A percentile compares a stretch with the other conserved stretches of the same genome.
These are phyloP conservation scores for Fusarium tricinctum DNA, from an alignment of 2,329 filamentous ascomycete genomes.

Conservation along the genomic window DNA sequence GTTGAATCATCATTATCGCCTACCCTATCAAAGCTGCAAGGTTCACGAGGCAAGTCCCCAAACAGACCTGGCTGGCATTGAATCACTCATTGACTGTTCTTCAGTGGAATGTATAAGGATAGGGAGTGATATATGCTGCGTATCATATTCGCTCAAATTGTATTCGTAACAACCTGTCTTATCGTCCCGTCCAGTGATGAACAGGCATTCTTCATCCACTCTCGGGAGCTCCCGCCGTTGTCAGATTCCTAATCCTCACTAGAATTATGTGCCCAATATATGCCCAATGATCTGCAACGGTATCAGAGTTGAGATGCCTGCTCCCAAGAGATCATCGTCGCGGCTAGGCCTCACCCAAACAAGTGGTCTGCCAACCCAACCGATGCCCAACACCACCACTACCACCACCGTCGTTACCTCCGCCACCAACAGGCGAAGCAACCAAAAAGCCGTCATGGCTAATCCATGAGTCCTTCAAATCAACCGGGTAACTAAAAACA, in stretches of 20 bases:
- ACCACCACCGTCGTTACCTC: constrained; percentile 37
- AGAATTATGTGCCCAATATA: constrained; percentile 7
- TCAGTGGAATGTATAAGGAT: neutral
- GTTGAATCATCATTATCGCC: neutral
- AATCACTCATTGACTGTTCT: neutral
- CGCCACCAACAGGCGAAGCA: constrained; percentile 32
- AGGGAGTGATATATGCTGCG: neutral
- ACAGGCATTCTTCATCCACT: constrained; percentile 3
- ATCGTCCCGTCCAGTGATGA: constrained; percentile 6
- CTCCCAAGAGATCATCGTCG: constrained; percentile 28
- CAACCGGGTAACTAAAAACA: constrained; percentile 22
- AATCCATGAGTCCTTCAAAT: constrained; percentile 27
- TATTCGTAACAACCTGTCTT: constrained; percentile 17
- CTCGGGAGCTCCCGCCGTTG: constrained; percentile 2
- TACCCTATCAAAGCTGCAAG: constrained; percentile 16
- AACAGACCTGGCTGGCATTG: neutral
- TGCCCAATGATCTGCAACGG: constrained; percentile 16
- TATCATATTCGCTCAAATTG: constrained; percentile 14
- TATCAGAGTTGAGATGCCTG: constrained; percentile 18
- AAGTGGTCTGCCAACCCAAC: constrained; percentile 31
- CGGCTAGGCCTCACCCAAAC: constrained; percentile 14
- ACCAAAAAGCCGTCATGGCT: constrained; percentile 9
- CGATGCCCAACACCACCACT: constrained; percentile 44
- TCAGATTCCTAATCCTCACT: constrained; percentile 7
- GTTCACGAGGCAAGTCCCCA: neutral